phyloP scores from a whole-genome alignment of 768 basidiomycete species.

The Cyathus striatus region DNA sequence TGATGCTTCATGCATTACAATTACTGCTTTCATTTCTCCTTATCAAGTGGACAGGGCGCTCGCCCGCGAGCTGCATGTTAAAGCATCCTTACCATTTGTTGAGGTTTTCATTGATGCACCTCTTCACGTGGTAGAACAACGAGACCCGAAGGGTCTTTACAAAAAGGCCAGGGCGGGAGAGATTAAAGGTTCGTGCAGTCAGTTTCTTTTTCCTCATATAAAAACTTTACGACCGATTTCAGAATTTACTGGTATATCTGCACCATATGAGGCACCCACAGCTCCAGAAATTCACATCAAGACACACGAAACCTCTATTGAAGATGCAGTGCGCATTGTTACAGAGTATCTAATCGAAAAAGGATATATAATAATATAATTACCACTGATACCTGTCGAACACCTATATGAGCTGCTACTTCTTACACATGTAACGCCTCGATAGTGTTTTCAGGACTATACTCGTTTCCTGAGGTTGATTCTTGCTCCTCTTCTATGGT shows the following conservation, averaged over 20 bases:
- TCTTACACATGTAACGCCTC: no score
- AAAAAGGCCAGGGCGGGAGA: constrained; percentile 94
- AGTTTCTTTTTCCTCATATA: not conserved
- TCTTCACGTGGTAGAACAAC: constrained; percentile 77
- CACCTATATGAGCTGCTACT: no score
- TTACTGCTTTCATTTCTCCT: constrained; percentile 99
- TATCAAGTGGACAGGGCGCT: constrained; percentile 81
- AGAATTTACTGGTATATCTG: constrained; percentile 98
- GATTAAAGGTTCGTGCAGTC: constrained; percentile 70
- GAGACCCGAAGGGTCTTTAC: constrained; percentile 97
- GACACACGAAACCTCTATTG: constrained; percentile 76
- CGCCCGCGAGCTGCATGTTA: constrained; percentile 78
- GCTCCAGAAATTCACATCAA: constrained; percentile 88
- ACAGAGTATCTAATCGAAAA: constrained; percentile 71
- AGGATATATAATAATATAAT: constrained; percentile 41
- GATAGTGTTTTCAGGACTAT: not conserved
- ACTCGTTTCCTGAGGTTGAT: not conserved
- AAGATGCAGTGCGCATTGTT: constrained; percentile 74
- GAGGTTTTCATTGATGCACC: constrained; percentile 97
- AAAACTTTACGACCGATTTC: constrained; percentile 1
- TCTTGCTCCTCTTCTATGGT: constrained; percentile 67
- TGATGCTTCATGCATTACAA: constrained; percentile 76
- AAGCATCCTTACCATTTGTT: constrained; percentile 72
- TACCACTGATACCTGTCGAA: constrained; percentile 1
- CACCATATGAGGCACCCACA: constrained; percentile 90